phyloP scores from a whole-genome alignment of 148 eudicot species.

The Persicaria maculosa region DNA sequence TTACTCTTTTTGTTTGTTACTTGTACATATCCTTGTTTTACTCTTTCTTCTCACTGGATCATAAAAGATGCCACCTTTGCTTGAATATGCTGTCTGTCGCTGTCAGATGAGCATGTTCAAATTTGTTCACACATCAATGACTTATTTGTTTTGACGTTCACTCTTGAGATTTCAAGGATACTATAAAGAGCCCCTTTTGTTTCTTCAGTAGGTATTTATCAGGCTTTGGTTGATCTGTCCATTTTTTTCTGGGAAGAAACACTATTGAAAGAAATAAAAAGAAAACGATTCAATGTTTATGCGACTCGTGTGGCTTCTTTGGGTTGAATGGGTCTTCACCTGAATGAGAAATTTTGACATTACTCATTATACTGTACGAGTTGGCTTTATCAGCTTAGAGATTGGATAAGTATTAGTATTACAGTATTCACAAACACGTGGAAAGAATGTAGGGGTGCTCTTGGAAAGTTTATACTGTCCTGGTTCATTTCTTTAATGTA shows the following conservation, averaged over 20 bases:
- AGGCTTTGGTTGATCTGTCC: neutral
- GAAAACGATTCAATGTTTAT: neutral
- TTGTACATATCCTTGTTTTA: neutral
- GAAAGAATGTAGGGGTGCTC: neutral
- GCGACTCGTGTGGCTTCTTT: neutral
- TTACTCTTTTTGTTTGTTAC: neutral
- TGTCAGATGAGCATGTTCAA: neutral
- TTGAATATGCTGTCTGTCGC: neutral
- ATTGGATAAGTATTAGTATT: neutral
- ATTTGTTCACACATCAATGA: slow-evolving; percentile 7
- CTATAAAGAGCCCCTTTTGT: neutral
- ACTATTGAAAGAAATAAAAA: neutral
- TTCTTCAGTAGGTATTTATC: neutral
- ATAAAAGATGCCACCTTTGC: neutral
- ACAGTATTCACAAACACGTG: neutral
- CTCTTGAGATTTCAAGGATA: neutral
- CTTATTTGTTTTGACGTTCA: slow-evolving; percentile 1
- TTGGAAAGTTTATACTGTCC: neutral
- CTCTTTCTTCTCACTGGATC: neutral
- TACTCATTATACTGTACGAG: neutral
- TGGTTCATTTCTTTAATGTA: slow-evolving; percentile 17
- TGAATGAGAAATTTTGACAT: neutral
- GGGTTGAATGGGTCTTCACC: neutral
- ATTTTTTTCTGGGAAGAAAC: neutral
- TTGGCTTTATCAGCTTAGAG: neutral